A percentile compares a stretch with the other conserved stretches of the same genome.
phyloP scores from a whole-genome alignment of 1,284 basidiomycete species.

The Pyrrhoderma noxium region DNA sequence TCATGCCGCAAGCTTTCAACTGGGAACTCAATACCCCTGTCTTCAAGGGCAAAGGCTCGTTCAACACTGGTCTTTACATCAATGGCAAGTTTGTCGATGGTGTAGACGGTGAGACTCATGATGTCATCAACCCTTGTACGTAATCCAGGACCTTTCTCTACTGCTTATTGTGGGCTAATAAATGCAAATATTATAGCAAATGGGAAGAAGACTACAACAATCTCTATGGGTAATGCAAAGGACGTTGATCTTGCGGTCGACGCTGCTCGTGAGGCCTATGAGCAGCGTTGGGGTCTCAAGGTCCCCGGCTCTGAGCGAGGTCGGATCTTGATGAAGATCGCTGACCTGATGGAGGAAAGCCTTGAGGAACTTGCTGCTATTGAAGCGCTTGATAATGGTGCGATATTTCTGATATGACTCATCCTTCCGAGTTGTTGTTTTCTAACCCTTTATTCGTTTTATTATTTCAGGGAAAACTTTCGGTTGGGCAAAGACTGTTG shows the following conservation, averaged over 20 bases:
- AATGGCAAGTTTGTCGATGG: slow-evolving; percentile 73
- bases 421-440: neutral
- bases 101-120: slow-evolving; percentile 56
- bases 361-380: slow-evolving; percentile 68
- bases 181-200: no score
- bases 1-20: slow-evolving; percentile 33
- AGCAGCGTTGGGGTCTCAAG: slow-evolving; percentile 69
- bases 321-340: slow-evolving; percentile 63
- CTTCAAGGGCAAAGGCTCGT: slow-evolving; percentile 65
- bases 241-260: slow-evolving; percentile 76
- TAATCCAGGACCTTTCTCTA: no score
- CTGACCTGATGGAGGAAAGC: slow-evolving; percentile 66
- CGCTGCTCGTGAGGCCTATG: slow-evolving; percentile 72
- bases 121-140: slow-evolving; percentile 69
- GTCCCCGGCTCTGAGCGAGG: slow-evolving; percentile 56
- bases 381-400: slow-evolving; percentile 74
- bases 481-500: slow-evolving; percentile 61
- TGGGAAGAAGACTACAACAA: slow-evolving; percentile 60
- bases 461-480: slow-evolving; percentile 61
- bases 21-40: slow-evolving; percentile 58
- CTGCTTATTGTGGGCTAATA: no score
- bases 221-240: slow-evolving; percentile 59
- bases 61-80: slow-evolving; percentile 78
- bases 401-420: no score
- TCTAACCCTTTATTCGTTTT: neutral